Evolutionary conservation across 2,329 filamentous ascomycete genomes (phyloP), one percentile per base, ranked within the genome.

Genomic region (Arthrobotrys conoides): DNA sequence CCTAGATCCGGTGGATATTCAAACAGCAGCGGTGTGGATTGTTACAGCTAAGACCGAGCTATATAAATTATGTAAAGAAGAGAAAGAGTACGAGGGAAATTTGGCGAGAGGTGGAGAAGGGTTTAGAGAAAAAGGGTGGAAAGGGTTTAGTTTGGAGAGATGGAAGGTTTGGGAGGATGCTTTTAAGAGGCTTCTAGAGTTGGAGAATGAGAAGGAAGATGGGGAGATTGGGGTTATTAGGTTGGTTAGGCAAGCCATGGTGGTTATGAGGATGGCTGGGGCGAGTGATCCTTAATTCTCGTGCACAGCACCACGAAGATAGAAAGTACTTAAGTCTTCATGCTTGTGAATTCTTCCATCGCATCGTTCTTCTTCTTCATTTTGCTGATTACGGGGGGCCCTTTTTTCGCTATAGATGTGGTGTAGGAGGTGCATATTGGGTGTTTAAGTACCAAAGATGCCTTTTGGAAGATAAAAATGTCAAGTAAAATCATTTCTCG

Each of bases 11-110:
- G 55, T 33, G 1, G 65, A 76, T 49, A 14, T 76, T 0, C 12
- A 38, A 9, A 49, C 65, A 18, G 71, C 65, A 5, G 71, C 64
- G 0, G 46, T 76, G 4, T 76, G 71, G 71, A 36, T 76, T 22
- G 20, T 53, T 18, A 55, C 16, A 10, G 33, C 46, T 0, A 27
- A 20, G 5, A 38, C 44, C 0, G 30, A 44, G 4, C 12, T 72
- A 22, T 49, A 48, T 18, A 27, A n/a, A 14, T 18, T 65, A 10
- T 53, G 46, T 33, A 65, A 65, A 57, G 46, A 12, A 12, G 38
- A 48, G 2, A 61, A 16, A 10, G 4, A 20, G 5, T 75, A 67
- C 44, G 63, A 67, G 3, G 71, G 71, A n/a, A 76, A 65, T 3
- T 6, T 73, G 1, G 65, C 38, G 30, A 33, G 51, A 20, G 44